A percentile compares a stretch with the other conserved stretches of the same genome.
Conservation (phyloP, 2,329 filamentous ascomycete species). For the Xylaria sp. region DNA sequence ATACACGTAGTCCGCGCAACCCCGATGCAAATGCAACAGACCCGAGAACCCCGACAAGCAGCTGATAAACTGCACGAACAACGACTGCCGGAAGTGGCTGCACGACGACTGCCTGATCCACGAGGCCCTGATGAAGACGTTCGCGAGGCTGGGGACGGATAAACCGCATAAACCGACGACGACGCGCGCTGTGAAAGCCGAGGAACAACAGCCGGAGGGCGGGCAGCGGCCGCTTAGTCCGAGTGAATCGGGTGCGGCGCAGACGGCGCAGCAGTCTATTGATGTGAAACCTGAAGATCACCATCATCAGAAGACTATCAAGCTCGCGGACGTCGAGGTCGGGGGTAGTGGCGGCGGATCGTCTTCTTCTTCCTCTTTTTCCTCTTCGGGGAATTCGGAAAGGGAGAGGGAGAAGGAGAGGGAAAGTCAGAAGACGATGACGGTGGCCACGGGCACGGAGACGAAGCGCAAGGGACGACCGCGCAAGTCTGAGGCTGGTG, state of each 20-base stretch:
- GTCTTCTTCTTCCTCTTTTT: no score
- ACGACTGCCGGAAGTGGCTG: constrained; percentile 64
- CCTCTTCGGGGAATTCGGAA: constrained; percentile 38
- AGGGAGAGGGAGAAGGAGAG: no score
- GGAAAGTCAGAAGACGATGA: no score
- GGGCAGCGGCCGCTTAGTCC: constrained; percentile 56
- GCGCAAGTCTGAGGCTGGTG: constrained; percentile 47
- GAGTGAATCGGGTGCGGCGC: constrained; percentile 56
- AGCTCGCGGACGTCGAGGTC: constrained; percentile 42
- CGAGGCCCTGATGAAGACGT: constrained; percentile 57
- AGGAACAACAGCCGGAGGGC: constrained; percentile 47
- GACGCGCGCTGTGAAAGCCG: constrained; percentile 46
- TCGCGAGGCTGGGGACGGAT: constrained; percentile 55
- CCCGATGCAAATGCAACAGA: constrained; percentile 63
- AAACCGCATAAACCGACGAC: constrained; percentile 53
- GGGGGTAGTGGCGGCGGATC: no score
- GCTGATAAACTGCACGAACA: constrained; percentile 62
- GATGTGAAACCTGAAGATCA: constrained; percentile 57
- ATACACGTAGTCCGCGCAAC: constrained; percentile 58
- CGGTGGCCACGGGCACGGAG: constrained; percentile 37
- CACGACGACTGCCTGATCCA: constrained; percentile 68
- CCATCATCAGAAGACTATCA: constrained; percentile 42
- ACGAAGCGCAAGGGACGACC: constrained; percentile 43
- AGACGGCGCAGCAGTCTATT: constrained; percentile 56
- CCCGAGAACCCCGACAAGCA: constrained; percentile 68